Evolutionary conservation across 495 filamentous ascomycete species (phyloP).

Genomic region (Collariella sp.): DNA sequence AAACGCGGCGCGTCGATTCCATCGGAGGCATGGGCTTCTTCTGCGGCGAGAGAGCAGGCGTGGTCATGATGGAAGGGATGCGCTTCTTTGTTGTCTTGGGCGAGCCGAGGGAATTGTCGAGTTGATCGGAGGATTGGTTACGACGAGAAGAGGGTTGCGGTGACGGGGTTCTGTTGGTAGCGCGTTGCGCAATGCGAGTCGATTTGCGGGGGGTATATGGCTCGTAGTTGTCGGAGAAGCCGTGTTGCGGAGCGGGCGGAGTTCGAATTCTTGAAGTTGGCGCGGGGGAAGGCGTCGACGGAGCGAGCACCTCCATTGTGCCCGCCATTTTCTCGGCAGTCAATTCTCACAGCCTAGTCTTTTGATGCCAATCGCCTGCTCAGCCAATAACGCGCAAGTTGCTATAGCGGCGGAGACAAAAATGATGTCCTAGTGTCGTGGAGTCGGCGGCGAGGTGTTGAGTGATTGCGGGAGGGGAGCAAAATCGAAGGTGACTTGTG

Average conservation of each 20-base stretch:
- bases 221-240: constrained; percentile 60
- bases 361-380: neutral
- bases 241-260: constrained; percentile 66
- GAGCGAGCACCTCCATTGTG: constrained; percentile 4
- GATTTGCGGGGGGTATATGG: constrained; percentile 59
- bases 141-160: constrained; percentile 36
- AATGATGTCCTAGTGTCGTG: neutral
- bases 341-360: no score
- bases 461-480: neutral
- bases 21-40: constrained; percentile 39
- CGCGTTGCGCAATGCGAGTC: constrained; percentile 38
- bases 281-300: constrained; percentile 49
- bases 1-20: constrained; percentile 33
- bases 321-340: constrained; percentile 1
- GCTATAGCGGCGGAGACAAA: neutral
- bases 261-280: constrained; percentile 51
- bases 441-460: neutral
- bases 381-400: neutral
- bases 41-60: constrained; percentile 43
- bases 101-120: constrained; percentile 22
- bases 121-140: constrained; percentile 22
- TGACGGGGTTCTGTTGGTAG: constrained; percentile 36
- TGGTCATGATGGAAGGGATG: constrained; percentile 24
- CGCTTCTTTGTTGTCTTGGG: constrained; percentile 22
- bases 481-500: neutral